Evolutionary conservation across 169 alveolate genomes (phyloP).

Genomic region (Cytauxzoon felis): DNA sequence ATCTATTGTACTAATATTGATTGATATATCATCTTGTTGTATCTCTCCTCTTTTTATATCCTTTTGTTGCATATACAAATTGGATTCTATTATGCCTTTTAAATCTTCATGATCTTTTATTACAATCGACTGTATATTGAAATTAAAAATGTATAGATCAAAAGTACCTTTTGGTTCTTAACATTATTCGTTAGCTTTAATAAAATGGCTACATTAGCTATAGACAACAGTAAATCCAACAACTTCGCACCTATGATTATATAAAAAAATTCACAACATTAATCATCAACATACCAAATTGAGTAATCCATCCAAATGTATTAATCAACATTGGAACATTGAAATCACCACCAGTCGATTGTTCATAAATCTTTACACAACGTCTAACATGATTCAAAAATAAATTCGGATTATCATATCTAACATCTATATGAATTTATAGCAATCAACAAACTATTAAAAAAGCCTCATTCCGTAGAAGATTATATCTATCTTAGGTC

Average conservation of each 20-base stretch:
- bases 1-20: too few relatives aligned
- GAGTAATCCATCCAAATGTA: slow-evolving; percentile 55
- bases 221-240: slow-evolving; percentile 29
- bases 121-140: neutral
- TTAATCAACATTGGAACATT: slow-evolving; percentile 40
- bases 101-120: neutral
- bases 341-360: slow-evolving; percentile 12
- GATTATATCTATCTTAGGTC: too few relatives aligned
- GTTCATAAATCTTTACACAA: slow-evolving; percentile 26
- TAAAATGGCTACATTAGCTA: slow-evolving; percentile 19
- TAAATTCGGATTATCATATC: slow-evolving; percentile 20
- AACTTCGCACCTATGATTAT: slow-evolving; percentile 34
- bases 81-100: neutral
- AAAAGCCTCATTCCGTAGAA: too few relatives aligned
- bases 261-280: neutral
- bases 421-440: slow-evolving; percentile 8
- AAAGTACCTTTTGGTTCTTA: neutral
- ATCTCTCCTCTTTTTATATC: too few relatives aligned
- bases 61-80: too few relatives aligned
- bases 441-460: too few relatives aligned
- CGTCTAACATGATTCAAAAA: slow-evolving; percentile 15
- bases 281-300: slow-evolving; percentile 1
- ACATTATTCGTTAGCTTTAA: slow-evolving; percentile 11
- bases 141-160: neutral
- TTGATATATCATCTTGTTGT: too few relatives aligned